These are phyloP conservation scores for Tetrahymena elliotti DNA, from an alignment of 73 alveolate genomes.

Conservation along the genomic window DNA sequence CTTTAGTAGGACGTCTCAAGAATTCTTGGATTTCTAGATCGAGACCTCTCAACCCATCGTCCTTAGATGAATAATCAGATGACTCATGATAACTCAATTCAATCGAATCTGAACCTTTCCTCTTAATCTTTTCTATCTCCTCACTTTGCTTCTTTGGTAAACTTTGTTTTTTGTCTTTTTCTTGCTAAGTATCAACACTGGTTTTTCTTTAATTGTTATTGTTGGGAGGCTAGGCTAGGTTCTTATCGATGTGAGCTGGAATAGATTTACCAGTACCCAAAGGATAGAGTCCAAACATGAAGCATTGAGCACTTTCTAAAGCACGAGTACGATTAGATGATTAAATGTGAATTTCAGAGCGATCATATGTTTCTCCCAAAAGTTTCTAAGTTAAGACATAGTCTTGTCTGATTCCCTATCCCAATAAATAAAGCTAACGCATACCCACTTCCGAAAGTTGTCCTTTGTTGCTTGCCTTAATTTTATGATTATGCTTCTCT, in stretches of 20 bases:
- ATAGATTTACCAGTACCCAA: not conserved
- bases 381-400: not conserved
- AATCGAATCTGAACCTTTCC: not conserved
- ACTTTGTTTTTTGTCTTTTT: not conserved
- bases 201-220: not conserved
- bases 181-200: not conserved
- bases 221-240: not conserved
- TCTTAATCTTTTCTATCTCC: not conserved
- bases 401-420: not conserved
- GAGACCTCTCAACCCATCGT: not conserved
- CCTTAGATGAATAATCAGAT: not conserved
- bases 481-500: not conserved
- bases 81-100: not conserved
- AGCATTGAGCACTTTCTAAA: not conserved
- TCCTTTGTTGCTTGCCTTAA: not conserved
- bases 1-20: not conserved
- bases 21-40: not conserved
- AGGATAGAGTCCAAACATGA: not conserved
- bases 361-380: not conserved
- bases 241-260: not conserved
- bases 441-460: not conserved
- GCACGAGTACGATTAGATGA: not conserved
- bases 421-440: not conserved
- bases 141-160: not conserved
- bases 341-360: not conserved